Evolutionary conservation across 78 protist genomes (phyloP).

Genomic region (Dictyostelium firmibasis): DNA sequence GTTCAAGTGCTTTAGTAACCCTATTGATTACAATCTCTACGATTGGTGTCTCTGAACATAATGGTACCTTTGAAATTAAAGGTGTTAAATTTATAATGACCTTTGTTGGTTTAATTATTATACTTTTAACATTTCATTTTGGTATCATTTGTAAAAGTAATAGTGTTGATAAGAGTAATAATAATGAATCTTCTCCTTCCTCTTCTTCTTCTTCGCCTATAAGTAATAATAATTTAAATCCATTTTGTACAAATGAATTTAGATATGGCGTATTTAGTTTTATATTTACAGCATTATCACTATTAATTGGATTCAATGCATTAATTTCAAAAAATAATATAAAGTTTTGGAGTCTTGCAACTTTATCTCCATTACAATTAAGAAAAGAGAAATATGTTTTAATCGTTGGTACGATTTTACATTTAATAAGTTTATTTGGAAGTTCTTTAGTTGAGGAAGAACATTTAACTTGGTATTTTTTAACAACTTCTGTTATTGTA

Average conservation of each 20-base stretch:
- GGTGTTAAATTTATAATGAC: constrained; percentile 39
- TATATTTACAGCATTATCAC: constrained; percentile 25
- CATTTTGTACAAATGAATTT: constrained; percentile 48
- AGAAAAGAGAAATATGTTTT: constrained; percentile 62
- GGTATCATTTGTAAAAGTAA: neutral
- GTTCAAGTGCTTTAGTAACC: constrained; percentile 66
- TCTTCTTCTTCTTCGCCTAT: neutral
- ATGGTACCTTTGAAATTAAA: constrained; percentile 17
- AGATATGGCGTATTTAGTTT: constrained; percentile 33
- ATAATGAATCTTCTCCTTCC: neutral
- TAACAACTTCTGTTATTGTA: constrained; percentile 59
- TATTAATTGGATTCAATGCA: constrained; percentile 62
- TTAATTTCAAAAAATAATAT: constrained; percentile 17
- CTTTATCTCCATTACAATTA: constrained; percentile 31
- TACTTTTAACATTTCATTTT: constrained; percentile 31
- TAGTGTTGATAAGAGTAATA: neutral
- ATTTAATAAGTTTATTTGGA: constrained; percentile 65
- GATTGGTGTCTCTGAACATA: constrained; percentile 14
- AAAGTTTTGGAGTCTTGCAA: neutral
- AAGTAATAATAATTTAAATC: neutral
- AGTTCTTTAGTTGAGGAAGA: constrained; percentile 89
- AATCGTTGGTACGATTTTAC: constrained; percentile 53
- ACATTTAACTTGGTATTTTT: constrained; percentile 76
- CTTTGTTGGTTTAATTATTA: neutral
- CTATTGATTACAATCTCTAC: constrained; percentile 31